A percentile compares a stretch with the other conserved stretches of the same genome.
phyloP scores from a whole-genome alignment of 1,139 yeast species.

The Yamadazyma kanchanaburiensis region DNA sequence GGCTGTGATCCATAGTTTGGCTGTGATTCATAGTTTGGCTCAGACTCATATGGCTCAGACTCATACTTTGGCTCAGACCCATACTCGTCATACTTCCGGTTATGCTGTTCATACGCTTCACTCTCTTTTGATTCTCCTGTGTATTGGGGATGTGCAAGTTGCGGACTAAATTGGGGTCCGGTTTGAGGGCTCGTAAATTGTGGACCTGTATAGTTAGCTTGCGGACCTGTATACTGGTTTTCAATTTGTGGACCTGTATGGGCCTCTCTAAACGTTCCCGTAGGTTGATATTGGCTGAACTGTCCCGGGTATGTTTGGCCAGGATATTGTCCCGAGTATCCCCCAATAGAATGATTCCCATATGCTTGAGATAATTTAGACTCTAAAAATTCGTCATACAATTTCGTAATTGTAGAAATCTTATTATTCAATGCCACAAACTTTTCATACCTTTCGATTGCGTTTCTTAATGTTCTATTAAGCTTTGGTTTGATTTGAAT shows the following conservation, averaged over 20 bases:
- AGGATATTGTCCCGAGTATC: too few species aligned
- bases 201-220: neutral
- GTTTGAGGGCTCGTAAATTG: too few species aligned
- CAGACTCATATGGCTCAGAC: constrained; percentile 1
- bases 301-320: too few species aligned
- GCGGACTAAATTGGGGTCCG: too few species aligned
- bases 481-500: constrained; percentile 71
- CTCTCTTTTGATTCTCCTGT: constrained; percentile 7
- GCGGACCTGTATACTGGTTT: neutral
- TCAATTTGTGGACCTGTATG: too few species aligned
- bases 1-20: constrained; percentile 4
- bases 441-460: constrained; percentile 65
- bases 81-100: neutral
- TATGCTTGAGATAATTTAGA: constrained; percentile 54
- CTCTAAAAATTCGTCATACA: constrained; percentile 79
- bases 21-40: constrained; percentile 5
- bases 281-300: too few species aligned
- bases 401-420: constrained; percentile 70
- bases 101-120: too few species aligned
- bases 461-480: constrained; percentile 58
- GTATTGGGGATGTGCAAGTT: neutral
- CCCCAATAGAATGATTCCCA: constrained; percentile 31
- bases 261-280: too few species aligned
- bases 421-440: constrained; percentile 80
- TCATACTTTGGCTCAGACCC: neutral